Evolutionary conservation across 148 eudicot genomes (phyloP).

Genomic region (Linanthus parryae): DNA sequence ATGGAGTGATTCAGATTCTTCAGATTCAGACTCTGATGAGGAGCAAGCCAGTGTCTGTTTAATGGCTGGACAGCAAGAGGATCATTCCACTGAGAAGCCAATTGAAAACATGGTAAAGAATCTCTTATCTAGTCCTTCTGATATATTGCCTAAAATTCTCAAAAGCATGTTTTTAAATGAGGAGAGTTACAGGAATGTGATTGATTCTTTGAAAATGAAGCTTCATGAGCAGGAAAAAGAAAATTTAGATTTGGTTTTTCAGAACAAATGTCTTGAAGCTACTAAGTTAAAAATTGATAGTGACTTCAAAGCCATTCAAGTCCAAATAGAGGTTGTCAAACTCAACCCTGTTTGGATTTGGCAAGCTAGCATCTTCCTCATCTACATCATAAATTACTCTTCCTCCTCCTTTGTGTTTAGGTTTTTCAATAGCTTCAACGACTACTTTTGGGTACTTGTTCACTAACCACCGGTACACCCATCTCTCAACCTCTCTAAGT

Average conservation of each 20-base stretch:
- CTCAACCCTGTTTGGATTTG: slow-evolving; percentile 27
- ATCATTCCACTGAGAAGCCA: too few species aligned
- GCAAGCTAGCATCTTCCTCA: slow-evolving; percentile 8
- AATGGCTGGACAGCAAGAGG: too few species aligned
- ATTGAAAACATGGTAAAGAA: too few species aligned
- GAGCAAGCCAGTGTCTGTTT: too few species aligned
- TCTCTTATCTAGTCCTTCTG: too few species aligned
- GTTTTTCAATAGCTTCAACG: slow-evolving; percentile 8
- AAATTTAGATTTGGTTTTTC: slow-evolving; percentile 25
- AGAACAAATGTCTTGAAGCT: too few species aligned
- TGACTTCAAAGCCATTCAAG: too few species aligned
- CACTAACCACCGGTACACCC: slow-evolving; percentile 24
- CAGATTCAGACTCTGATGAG: too few species aligned
- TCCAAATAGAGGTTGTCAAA: slow-evolving; percentile 33
- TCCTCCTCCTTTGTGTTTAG: neutral
- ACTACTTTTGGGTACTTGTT: slow-evolving; percentile 20
- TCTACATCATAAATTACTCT: neutral
- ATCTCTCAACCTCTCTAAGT: slow-evolving; percentile 14
- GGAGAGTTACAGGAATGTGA: neutral
- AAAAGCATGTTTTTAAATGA: too few species aligned
- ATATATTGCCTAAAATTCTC: too few species aligned
- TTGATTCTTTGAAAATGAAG: neutral
- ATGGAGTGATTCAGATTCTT: too few species aligned
- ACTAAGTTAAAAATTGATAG: too few species aligned
- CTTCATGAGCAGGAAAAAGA: slow-evolving; percentile 40